A percentile compares a stretch with the other conserved stretches of the same genome.
These are phyloP conservation scores for Phycomyces blakesleeanus DNA, from an alignment of 192 early-diverging fungal genomes.

Conservation along the genomic window DNA sequence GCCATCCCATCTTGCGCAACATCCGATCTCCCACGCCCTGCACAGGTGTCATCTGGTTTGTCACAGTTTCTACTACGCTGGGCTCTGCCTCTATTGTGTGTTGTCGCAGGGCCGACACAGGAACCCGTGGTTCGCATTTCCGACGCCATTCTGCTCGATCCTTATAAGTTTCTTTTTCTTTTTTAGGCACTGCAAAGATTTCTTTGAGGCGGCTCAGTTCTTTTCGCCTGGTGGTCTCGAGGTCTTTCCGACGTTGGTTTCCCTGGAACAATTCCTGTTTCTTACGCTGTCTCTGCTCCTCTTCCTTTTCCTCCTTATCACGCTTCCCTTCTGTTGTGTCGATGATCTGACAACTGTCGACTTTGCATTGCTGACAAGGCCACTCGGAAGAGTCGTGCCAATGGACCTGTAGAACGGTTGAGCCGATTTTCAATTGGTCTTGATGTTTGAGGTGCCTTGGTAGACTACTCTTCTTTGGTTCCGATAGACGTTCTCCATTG, in stretches of 20 bases:
- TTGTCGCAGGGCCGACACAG: not conserved
- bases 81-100: not conserved
- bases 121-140: conserved; percentile 1
- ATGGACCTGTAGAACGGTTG: conserved; percentile 60
- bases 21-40: conserved; percentile 60
- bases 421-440: conserved; percentile 56
- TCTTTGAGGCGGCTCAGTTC: conserved; percentile 30
- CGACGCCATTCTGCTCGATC: conserved; percentile 23
- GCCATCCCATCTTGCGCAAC: conserved; percentile 68
- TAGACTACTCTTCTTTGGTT: conserved; percentile 56
- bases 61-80: not conserved
- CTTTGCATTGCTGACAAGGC: conserved; percentile 60
- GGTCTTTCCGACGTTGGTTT: conserved; percentile 5
- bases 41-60: conserved; percentile 40
- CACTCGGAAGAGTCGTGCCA: conserved; percentile 48
- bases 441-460: conserved; percentile 53
- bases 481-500: conserved; percentile 61
- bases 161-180: conserved; percentile 1
- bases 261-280: not conserved
- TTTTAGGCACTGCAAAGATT: not conserved
- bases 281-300: conserved; percentile 8
- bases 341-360: conserved; percentile 50
- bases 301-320: conserved; percentile 5
- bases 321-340: conserved; percentile 35
- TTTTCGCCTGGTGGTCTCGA: conserved; percentile 28